Base-by-base conservation (phyloP, 805 yeast genomes). In the Yarrowia sp. region DNA sequence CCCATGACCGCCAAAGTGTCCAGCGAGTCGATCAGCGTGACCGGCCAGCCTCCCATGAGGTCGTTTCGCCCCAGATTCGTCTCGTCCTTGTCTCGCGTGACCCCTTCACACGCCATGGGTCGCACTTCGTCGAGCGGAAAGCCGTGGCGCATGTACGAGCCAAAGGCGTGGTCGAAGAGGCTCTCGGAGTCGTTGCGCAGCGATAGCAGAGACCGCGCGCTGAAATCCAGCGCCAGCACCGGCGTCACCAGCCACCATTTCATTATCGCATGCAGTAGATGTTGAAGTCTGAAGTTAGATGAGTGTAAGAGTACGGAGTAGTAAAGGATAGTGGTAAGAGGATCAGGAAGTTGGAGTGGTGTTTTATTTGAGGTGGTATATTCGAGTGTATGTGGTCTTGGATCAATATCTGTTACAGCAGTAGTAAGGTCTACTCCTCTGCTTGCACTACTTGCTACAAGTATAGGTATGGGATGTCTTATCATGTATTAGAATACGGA, bases 21-120 rank as follows among this genome's bases (percentile, higher is more conserved):
- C 39, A 93, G 71, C 13, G 88, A 80, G 71, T 92, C 98, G 25
- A 92, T 75, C 49, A 91, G 73, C 0, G 97, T 90, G 67, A 86
- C 80, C 0, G 96, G 83, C 62, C 84, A 85, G 68, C 90, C 90
- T 0, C 97, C 97, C 75, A 90, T 72, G 0, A 87, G 94, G 70
- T 92, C 98, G 70, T 90, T 90, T 46, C 87, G 76, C 21, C 81
- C 82, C 2, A 81, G 76, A 68, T 90, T 85, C 6, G 72, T 68
- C 1, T 78, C 69, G 66, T 87, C 78, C 63, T 75, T 78, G 68
- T 89, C 90, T 12, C 90, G 83, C 3, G 85, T 87, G 56, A 83
- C 81, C 0, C 90, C 87, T 19, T 70, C 72, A 71, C 98, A 92
- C 0, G 86, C 71, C 12, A 88, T 68, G 0, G 98, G 97, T 33